Evolutionary conservation across 306 rosid genomes (phyloP), one percentile per base, ranked within the genome.

Genomic region (Mimosa pudica): DNA sequence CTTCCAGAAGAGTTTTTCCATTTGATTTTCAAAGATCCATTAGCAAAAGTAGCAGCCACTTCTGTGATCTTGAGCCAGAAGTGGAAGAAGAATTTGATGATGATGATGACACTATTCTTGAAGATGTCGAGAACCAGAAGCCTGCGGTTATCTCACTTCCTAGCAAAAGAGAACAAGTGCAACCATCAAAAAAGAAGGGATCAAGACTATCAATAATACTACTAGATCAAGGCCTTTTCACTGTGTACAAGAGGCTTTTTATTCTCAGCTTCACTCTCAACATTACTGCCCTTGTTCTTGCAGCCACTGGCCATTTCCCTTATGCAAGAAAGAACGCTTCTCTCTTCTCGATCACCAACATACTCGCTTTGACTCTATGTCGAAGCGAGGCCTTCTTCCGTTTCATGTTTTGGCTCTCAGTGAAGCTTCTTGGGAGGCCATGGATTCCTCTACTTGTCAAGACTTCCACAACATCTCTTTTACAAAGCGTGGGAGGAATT

Each of bases 401-500:
- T 5, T 57, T 82, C 8, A 49, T 88, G 16, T 88, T 88, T 55
- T 88, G 75, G 80, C 76, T 82, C 12, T 65, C 85, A 0, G 85
- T 88, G 32, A 63, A 79, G 46, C 32, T 84, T 32, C 81, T 86
- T 0, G 88, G 92, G 2, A 68, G 71, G n/a, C 60, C 89, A 2
- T 82, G 86, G 86, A 55, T 88, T 0, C 92, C 92, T 38, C 67
- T 88, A 6, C 48, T 20, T 70, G 6, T 86, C 58, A 88, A 86
- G 64, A 88, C 88, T 14, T 73, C 81, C 1, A 32, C 70, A 0
- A 86, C 92, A 0, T 70, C 89, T 11, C 66, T 88, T 49, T 84
- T 86, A 7, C 92, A 88, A 70, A 88, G 92, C 38, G 46, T 88
- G 1, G 92, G 92, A 11, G 88, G 92, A 17, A 82, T 88, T 46